Conservation (phyloP, 345 rosid species). For the Linum usitatissimum region DNA sequence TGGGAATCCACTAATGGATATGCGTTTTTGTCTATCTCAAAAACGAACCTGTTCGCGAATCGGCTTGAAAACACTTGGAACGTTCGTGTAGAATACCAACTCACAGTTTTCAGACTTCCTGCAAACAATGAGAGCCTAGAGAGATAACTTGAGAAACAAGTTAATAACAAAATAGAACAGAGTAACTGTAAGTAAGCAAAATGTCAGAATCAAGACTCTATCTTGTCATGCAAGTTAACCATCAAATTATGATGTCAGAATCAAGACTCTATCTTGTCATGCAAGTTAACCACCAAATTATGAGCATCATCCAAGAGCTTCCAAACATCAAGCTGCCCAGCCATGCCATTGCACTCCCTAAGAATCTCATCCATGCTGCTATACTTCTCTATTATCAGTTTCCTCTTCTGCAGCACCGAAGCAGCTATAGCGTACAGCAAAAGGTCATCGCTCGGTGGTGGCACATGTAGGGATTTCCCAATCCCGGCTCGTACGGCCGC, state of each 20-base stretch:
- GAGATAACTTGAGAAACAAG: no score
- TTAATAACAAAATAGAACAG: no score
- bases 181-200: no score
- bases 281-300: conserved; percentile 67
- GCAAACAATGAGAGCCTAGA: no score
- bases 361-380: conserved; percentile 91
- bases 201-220: conserved; percentile 16
- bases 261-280: conserved; percentile 46
- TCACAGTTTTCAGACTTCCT: no score
- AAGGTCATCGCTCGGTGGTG: conserved; percentile 73
- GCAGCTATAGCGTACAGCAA: conserved; percentile 82
- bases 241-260: conserved; percentile 43
- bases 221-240: conserved; percentile 68
- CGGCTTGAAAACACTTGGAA: no score
- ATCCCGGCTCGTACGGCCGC: conserved; percentile 84
- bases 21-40: no score
- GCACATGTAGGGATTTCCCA: conserved; percentile 49
- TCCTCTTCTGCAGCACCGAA: conserved; percentile 81
- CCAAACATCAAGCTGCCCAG: conserved; percentile 93
- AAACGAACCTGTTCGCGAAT: no score
- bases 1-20: no score
- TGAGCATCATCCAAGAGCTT: conserved; percentile 94
- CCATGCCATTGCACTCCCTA: conserved; percentile 81
- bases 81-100: no score
- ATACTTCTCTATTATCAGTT: conserved; percentile 75